These are phyloP conservation scores for Phytophthora boehmeriae DNA, from an alignment of 352 stramenopile species.

Conservation along the genomic window DNA sequence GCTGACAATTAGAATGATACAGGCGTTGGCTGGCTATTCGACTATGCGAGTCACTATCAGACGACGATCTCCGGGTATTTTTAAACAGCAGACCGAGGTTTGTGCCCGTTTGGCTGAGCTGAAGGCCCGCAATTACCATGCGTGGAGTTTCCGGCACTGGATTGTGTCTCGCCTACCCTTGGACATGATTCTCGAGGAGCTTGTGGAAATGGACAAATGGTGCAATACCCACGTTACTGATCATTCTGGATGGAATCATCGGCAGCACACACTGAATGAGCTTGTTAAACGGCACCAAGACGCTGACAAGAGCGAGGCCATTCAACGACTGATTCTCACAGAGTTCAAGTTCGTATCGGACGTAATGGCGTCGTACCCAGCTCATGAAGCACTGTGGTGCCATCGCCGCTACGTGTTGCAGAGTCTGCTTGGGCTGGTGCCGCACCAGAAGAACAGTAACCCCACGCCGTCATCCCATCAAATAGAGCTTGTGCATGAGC, in stretches of 20 bases:
- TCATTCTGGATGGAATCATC: conserved; percentile 84
- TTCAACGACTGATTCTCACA: conserved; percentile 32
- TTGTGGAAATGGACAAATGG: conserved; percentile 59
- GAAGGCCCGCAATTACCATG: conserved; percentile 82
- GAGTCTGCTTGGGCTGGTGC: conserved; percentile 31
- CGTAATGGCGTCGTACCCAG: conserved; percentile 53
- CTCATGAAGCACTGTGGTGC: conserved; percentile 79
- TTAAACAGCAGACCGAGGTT: conserved; percentile 50
- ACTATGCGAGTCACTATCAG: conserved; percentile 23
- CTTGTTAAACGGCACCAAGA: conserved; percentile 15
- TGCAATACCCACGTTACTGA: conserved; percentile 74
- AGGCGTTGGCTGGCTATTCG: conserved; percentile 65
- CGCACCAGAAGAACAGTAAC: neutral
- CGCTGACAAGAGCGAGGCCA: neutral
- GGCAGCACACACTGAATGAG: conserved; percentile 58
- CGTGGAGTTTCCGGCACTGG: conserved; percentile 87
- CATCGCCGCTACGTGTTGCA: conserved; percentile 76
- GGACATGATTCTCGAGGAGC: conserved; percentile 40
- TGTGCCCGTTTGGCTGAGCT: conserved; percentile 63
- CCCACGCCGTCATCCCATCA: neutral
- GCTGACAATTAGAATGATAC: conserved; percentile 9
- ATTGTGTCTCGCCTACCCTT: conserved; percentile 50
- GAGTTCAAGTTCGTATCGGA: conserved; percentile 63
- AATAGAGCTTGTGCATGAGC: conserved; percentile 5
- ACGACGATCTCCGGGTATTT: conserved; percentile 47